Evolutionary conservation across 169 alveolate genomes (phyloP), one percentile per base, ranked within the genome.

Genomic region (Besnoitia besnoiti): DNA sequence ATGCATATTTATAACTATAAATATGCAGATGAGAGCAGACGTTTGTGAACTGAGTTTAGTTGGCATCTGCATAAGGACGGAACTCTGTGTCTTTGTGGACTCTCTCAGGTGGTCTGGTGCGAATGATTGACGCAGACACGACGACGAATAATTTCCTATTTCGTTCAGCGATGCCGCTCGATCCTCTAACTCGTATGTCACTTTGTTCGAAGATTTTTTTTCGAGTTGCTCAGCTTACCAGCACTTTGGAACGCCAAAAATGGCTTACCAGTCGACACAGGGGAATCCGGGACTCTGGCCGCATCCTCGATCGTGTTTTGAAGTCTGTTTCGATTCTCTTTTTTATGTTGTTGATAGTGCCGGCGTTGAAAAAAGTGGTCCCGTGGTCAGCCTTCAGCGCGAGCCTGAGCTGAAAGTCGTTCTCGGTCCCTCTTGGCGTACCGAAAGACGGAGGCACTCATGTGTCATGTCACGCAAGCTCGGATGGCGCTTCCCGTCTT

Each of bases 71-170:
- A 19, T 55, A 55, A 55, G 33, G n/a, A 5, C 30, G 67, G 10
- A 30, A 7, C n/a, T 7, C 3, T 35, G 24, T 7, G 7, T 2
- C 42, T 30, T 1, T 67, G 80, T 67, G 40, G 14, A 42, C 46
- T 80, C 73, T 42, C 51, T 30, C 91, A 87, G 91, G n/a, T 84
- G 82, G 61, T n/a, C 21, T 59, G 55, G 91, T 87, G 85, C 91
- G 91, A n/a, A 76, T 87, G 44, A 49, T 87, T 42, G 91, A 87
- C 44, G 85, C 82, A 24, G 44, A 59, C 16, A 51, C 91, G 12
- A 62, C 49, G 44, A 87, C 67, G 10, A 44, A 42, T 0, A 39
- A 59, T 42, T 87, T 87, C 30, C 91, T 87, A 2, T 87, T 87
- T 42, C 91, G 91, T 21, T 44, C 85, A 7, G 24, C 91, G 61